A percentile compares a stretch with the other conserved stretches of the same genome.
Evolutionary conservation across 257 asterid species (phyloP).

Genomic region (Nicotiana tomentosiformis): DNA sequence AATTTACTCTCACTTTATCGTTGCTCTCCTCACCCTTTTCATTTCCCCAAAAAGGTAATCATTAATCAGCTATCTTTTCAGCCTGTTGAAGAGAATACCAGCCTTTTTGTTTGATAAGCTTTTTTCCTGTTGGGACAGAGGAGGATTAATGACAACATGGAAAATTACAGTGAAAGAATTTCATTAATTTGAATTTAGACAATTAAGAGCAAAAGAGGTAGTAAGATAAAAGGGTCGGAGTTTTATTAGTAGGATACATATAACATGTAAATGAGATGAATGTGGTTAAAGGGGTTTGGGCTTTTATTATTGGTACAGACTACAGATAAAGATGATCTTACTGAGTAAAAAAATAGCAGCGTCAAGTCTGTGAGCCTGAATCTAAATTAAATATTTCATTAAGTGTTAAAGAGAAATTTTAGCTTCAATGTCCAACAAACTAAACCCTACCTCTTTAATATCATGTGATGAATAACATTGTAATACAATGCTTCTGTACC

Average conservation of each 20-base stretch:
- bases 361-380: neutral
- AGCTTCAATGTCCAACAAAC: neutral
- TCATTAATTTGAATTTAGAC: no score
- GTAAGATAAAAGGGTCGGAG: no score
- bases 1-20: neutral
- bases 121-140: neutral
- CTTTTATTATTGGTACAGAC: no score
- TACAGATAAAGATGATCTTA: neutral
- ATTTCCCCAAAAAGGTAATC: no score
- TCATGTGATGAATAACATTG: neutral
- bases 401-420: neutral
- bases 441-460: neutral
- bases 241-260: no score
- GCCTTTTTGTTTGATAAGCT: neutral
- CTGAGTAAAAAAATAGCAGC: neutral
- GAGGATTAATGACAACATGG: neutral
- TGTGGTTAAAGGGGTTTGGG: neutral
- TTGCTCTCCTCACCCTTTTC: neutral
- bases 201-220: no score
- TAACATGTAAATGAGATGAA: no score
- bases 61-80: no score
- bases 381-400: neutral
- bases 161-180: no score
- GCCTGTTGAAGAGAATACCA: no score
- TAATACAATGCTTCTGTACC: constrained; percentile 4